These are phyloP conservation scores for Rhizopogon salebrosus DNA, from an alignment of 768 basidiomycete genomes.

Conservation along the genomic window DNA sequence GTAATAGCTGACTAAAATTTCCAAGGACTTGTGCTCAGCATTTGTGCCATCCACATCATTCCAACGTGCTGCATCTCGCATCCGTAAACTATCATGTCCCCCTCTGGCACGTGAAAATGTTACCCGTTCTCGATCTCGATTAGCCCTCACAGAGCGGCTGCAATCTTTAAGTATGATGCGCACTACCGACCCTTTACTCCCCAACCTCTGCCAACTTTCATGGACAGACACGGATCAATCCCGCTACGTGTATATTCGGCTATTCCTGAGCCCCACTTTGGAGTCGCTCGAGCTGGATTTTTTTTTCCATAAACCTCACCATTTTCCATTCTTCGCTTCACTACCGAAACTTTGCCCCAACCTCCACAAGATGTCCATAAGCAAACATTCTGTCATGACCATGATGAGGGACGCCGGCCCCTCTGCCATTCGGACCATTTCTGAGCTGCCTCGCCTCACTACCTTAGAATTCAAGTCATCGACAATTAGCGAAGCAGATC, in stretches of 20 bases:
- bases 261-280: background rate
- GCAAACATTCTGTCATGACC: background rate
- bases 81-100: background rate
- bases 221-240: conserved; percentile 1
- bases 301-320: background rate
- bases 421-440: background rate
- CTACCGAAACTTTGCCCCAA: background rate
- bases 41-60: background rate
- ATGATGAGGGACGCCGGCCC: background rate
- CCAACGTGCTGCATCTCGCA: background rate
- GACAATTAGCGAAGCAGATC: background rate
- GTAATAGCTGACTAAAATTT: background rate
- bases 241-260: background rate
- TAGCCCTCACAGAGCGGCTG: background rate
- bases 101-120: background rate
- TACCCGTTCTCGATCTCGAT: background rate
- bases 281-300: background rate
- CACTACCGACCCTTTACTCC: background rate
- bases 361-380: background rate
- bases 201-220: background rate
- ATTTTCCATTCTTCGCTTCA: background rate
- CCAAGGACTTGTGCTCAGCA: background rate
- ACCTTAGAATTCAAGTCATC: background rate
- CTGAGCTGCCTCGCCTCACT: background rate
- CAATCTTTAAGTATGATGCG: background rate